These are phyloP conservation scores for Corymbia citriodora DNA, from an alignment of 441 rosid genomes.

Conservation along the genomic window DNA sequence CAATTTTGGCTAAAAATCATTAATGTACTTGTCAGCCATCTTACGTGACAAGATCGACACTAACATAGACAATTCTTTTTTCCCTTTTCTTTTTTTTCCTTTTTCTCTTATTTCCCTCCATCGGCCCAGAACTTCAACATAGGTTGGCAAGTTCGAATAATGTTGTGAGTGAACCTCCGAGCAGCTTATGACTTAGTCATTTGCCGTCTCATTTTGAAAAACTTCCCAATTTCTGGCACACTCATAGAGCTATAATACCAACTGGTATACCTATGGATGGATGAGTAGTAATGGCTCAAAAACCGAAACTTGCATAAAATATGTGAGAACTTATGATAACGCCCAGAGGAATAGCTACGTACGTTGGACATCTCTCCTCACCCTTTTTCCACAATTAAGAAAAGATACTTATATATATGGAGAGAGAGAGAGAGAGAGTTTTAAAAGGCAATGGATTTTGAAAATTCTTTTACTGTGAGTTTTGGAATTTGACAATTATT, in stretches of 20 bases:
- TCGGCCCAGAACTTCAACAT: too few relatives aligned
- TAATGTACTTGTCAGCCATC: too few relatives aligned
- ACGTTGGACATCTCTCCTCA: neutral
- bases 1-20: rapidly evolving
- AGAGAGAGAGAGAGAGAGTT: neutral
- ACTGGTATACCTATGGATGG: neutral
- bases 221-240: neutral
- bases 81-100: too few relatives aligned
- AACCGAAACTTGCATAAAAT: neutral
- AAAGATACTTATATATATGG: neutral
- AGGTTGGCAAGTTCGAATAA: neutral
- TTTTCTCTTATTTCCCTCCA: too few relatives aligned
- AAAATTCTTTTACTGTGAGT: neutral
- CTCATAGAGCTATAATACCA: neutral
- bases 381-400: neutral
- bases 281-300: neutral
- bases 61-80: rapidly evolving
- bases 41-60: rapidly evolving
- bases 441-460: neutral
- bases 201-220: neutral
- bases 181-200: neutral
- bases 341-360: neutral
- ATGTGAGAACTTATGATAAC: neutral
- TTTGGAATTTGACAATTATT: neutral
- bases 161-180: rapidly evolving